Evolutionary conservation across 1,284 basidiomycete genomes (phyloP).

Genomic region (Puccinia novopanici): DNA sequence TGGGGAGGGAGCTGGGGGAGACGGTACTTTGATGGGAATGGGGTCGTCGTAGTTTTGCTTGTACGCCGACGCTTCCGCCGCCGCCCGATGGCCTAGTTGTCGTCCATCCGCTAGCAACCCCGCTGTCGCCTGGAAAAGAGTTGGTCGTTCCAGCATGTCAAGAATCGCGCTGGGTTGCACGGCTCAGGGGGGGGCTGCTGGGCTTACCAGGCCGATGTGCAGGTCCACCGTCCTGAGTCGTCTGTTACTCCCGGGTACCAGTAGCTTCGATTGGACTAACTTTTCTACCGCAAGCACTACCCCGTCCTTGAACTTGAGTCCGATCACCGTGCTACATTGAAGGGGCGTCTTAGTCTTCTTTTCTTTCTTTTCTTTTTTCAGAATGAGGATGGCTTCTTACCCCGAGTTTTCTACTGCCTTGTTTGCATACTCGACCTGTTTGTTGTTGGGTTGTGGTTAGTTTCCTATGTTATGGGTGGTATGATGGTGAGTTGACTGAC

Average conservation of each 20-base stretch:
- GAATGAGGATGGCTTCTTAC: conserved; percentile 55
- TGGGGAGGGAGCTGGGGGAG: no score
- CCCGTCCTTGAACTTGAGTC: conserved; percentile 88
- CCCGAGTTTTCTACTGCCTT: conserved; percentile 99
- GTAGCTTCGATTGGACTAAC: conserved; percentile 92
- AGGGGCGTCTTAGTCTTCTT: neutral
- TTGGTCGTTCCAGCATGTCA: no score
- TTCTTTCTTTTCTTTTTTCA: neutral
- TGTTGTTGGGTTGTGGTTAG: neutral
- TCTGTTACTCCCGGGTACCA: conserved; percentile 88
- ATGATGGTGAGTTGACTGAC: conserved; percentile 60
- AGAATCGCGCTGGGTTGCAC: no score
- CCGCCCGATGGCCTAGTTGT: conserved; percentile 79
- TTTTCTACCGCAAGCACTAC: conserved; percentile 95
- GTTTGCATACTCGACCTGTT: conserved; percentile 91
- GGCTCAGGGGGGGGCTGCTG: no score
- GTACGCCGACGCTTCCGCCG: conserved; percentile 78
- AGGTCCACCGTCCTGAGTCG: conserved; percentile 90
- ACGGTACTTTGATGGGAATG: conserved; percentile 80
- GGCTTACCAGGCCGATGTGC: conserved; percentile 81
- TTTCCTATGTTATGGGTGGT: neutral
- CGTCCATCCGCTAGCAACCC: conserved; percentile 93
- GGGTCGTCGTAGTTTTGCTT: conserved; percentile 75
- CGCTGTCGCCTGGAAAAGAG: conserved; percentile 73
- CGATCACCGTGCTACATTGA: conserved; percentile 76